Conservation (phyloP, 139 green algal genomes). For the Chlorella sp. region DNA sequence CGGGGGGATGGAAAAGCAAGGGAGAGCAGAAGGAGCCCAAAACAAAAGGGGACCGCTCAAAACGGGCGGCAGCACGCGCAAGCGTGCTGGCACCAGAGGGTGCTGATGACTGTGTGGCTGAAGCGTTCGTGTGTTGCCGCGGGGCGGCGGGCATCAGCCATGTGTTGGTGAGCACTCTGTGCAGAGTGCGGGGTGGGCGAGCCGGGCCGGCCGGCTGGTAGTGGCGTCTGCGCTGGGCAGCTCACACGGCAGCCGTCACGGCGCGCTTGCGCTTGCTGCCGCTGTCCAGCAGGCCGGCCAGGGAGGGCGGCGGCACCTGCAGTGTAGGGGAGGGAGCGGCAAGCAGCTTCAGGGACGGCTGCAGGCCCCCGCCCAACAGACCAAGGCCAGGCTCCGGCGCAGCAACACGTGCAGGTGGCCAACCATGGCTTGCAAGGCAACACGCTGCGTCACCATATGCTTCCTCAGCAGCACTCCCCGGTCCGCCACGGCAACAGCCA, state of each 20-base stretch:
- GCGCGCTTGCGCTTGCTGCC: conserved; percentile 34
- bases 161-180: too few species aligned
- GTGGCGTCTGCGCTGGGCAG: too few species aligned
- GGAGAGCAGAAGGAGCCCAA: conserved; percentile 10
- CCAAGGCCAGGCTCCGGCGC: not conserved
- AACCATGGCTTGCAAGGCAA: too few species aligned
- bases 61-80: not conserved
- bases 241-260: not conserved
- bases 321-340: not conserved
- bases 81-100: too few species aligned
- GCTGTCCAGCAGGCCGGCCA: conserved; percentile 15
- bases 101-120: too few species aligned
- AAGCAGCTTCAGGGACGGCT: not conserved
- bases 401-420: too few species aligned
- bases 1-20: not conserved
- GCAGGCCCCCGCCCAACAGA: too few species aligned
- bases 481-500: not conserved
- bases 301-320: not conserved
- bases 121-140: too few species aligned
- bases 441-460: too few species aligned
- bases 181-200: too few species aligned
- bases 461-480: too few species aligned
- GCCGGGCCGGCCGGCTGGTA: not conserved
- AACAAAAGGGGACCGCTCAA: not conserved
- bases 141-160: too few species aligned